Percentiles rank a stretch among this genome's conserved stretches.
These are phyloP conservation scores for Phytophthora colocasiae DNA, from an alignment of 352 stramenopile genomes.

Conservation along the genomic window DNA sequence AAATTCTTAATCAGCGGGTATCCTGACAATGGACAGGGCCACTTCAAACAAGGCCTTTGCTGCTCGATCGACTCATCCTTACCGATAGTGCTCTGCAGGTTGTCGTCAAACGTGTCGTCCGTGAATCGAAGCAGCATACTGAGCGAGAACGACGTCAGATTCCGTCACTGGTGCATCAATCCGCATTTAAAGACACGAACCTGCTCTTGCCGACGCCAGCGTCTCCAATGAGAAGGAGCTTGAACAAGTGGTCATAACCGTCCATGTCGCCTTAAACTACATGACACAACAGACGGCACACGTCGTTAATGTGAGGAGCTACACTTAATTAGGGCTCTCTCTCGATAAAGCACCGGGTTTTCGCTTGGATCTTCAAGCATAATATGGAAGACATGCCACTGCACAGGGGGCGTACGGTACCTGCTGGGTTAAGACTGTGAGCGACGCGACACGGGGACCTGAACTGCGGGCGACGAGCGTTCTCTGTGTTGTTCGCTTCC, in stretches of 20 bases:
- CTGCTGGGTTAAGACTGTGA: conserved; percentile 11
- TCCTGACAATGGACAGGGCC: background rate
- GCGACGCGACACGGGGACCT: conserved; percentile 13
- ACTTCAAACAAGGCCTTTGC: background rate
- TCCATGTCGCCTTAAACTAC: conserved; percentile 54
- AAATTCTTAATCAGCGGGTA: conserved; percentile 3
- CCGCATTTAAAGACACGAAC: conserved; percentile 39
- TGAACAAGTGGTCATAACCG: conserved; percentile 98
- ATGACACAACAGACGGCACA: conserved; percentile 12
- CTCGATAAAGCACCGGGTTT: background rate
- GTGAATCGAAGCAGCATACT: conserved; percentile 98
- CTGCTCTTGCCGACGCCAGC: conserved; percentile 98
- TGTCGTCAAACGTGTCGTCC: conserved; percentile 98
- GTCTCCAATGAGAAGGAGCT: conserved; percentile 98
- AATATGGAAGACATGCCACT: background rate
- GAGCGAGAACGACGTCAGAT: conserved; percentile 14
- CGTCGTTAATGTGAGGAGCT: conserved; percentile 25
- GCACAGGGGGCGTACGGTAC: conserved; percentile 12
- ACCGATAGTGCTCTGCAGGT: conserved; percentile 98
- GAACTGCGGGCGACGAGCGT: conserved; percentile 18
- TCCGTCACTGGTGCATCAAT: background rate
- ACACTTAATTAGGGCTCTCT: background rate
- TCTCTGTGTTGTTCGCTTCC: conserved; percentile 30
- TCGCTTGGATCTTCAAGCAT: background rate
- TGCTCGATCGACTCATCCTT: conserved; percentile 24